phyloP scores from a whole-genome alignment of 1,139 yeast species.

The Spencermartinsiella ligniputridi region DNA sequence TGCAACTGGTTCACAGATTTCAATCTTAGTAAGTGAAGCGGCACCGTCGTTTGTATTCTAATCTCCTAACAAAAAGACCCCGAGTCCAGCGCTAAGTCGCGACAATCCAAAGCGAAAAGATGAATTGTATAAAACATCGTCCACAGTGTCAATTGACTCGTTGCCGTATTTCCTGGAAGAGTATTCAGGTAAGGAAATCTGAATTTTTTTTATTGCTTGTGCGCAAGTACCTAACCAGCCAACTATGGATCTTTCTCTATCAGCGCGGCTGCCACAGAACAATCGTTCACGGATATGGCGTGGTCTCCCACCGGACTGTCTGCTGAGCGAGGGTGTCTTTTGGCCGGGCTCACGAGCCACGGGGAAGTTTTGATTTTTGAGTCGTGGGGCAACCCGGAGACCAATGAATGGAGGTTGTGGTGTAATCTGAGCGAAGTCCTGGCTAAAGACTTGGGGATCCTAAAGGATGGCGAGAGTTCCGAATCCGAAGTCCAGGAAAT shows the following conservation, averaged over 20 bases:
- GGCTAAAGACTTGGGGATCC: conserved; percentile 12
- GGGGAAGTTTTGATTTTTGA: conserved; percentile 21
- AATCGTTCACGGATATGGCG: conserved; percentile 17
- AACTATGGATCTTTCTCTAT: conserved; percentile 18
- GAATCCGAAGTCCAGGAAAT: conserved; percentile 2
- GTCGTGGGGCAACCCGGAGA: conserved; percentile 17
- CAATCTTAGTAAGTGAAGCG: conserved; percentile 16
- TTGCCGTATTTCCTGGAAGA: conserved; percentile 5
- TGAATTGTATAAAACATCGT: conserved; percentile 16
- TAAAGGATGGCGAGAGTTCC: conserved; percentile 1
- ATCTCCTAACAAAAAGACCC: conserved; percentile 8
- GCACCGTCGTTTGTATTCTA: neutral
- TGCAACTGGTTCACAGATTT: conserved; percentile 14
- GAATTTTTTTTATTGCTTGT: neutral
- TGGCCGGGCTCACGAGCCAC: conserved; percentile 18
- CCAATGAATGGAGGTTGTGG: conserved; percentile 17
- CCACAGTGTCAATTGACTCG: conserved; percentile 16
- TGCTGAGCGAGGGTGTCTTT: conserved; percentile 11
- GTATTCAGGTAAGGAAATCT: conserved; percentile 1
- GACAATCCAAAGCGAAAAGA: conserved; percentile 10
- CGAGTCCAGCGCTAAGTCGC: conserved; percentile 5
- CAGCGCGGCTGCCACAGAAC: conserved; percentile 17
- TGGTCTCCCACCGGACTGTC: conserved; percentile 26
- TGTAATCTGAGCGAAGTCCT: conserved; percentile 12
- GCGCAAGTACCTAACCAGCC: too few relatives aligned